A percentile compares a stretch with the other conserved stretches of the same genome.
Evolutionary conservation across 2,329 filamentous ascomycete genomes (phyloP).

Genomic region (Tolypocladium pustulatum): DNA sequence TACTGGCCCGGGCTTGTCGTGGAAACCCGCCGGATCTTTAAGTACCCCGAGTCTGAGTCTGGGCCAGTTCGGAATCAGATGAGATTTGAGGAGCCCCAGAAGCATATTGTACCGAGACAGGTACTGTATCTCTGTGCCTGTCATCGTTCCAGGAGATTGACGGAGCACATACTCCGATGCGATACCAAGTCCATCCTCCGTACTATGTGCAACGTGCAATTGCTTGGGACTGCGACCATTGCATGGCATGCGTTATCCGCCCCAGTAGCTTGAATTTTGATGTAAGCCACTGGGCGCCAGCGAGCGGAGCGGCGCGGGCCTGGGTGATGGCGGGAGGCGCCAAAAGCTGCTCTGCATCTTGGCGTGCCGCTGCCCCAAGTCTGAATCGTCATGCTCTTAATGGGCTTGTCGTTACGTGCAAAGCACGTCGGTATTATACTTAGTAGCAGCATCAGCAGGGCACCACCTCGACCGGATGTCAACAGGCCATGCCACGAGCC

Average conservation of each 20-base stretch:
- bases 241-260: neutral
- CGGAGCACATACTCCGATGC: neutral
- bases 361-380: neutral
- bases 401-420: neutral
- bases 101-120: neutral
- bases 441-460: neutral
- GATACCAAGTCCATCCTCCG: neutral
- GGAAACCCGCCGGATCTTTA: neutral
- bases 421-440: neutral
- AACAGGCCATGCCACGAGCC: neutral
- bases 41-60: neutral
- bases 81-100: neutral
- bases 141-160: neutral
- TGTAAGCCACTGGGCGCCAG: neutral
- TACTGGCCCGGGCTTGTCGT: neutral
- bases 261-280: neutral
- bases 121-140: neutral
- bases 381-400: neutral
- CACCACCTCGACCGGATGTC: neutral
- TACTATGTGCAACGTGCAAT: neutral
- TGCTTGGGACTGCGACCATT: too few relatives aligned
- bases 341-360: neutral
- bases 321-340: neutral
- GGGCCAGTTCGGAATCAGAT: neutral
- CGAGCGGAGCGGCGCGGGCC: neutral